Conservation (phyloP, 768 basidiomycete genomes). For the Mycena chlorophos region DNA sequence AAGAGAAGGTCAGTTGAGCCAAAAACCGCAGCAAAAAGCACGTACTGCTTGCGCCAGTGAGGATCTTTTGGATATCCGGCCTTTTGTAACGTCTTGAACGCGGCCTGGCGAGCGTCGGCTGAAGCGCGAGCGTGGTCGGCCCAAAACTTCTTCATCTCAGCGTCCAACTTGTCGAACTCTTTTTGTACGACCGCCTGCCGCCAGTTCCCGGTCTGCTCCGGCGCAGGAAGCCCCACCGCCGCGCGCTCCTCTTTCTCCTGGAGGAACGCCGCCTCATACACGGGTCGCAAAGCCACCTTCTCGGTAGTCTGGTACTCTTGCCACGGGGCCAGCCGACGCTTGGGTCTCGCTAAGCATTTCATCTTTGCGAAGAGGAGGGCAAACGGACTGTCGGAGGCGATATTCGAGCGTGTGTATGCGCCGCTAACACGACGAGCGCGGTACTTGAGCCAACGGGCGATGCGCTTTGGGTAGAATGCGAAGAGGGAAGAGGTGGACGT, state of each 20-base stretch:
- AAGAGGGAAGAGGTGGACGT: not conserved
- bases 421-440: not conserved
- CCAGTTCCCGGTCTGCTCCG: not conserved
- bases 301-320: not conserved
- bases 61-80: not conserved
- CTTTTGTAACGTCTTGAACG: not conserved
- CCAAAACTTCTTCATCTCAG: not conserved
- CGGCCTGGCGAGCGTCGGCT: not conserved
- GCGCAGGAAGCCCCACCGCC: not conserved
- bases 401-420: not conserved
- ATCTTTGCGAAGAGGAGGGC: not conserved
- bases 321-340: not conserved
- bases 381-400: not conserved
- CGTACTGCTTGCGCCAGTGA: not conserved
- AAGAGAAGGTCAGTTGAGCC: not conserved
- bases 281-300: not conserved
- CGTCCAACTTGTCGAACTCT: not conserved
- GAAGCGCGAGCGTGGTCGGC: not conserved
- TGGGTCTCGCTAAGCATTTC: not conserved
- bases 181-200: not conserved
- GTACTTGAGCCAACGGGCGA: constrained; percentile 1
- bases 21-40: not conserved
- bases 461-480: not conserved
- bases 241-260: not conserved
- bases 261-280: not conserved